phyloP scores from a whole-genome alignment of 2,329 filamentous ascomycete species.

The Monosporascus sp. region DNA sequence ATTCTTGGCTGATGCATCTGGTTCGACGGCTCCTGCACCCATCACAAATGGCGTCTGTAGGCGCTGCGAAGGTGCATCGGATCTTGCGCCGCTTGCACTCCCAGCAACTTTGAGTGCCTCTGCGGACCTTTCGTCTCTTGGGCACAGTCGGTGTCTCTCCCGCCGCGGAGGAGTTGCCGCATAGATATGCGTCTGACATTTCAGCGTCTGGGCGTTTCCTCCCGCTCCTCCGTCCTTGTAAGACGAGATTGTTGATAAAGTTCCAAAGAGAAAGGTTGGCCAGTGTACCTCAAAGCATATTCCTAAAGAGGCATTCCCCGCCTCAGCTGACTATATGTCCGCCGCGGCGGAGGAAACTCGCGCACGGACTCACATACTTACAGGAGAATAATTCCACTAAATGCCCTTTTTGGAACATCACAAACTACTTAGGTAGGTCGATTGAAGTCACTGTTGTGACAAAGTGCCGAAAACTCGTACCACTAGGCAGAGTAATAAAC shows the following conservation, averaged over 20 bases:
- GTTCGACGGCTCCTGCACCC: slow-evolving; percentile 39
- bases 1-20: slow-evolving; percentile 43
- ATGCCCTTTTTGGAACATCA: not conserved
- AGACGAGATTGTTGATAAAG: no score
- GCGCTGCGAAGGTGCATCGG: slow-evolving; percentile 38
- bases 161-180: slow-evolving; percentile 1
- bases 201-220: not conserved
- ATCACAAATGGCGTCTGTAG: slow-evolving; percentile 34
- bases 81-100: slow-evolving; percentile 53
- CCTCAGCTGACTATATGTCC: not conserved
- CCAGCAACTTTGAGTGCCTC: slow-evolving; percentile 54
- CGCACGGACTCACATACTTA: not conserved
- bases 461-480: no score
- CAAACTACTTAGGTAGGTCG: no score
- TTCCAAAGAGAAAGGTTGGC: no score
- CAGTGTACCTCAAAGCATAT: no score
- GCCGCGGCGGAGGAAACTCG: slow-evolving; percentile 9
- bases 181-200: no score
- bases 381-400: not conserved
- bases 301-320: no score
- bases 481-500: not conserved
- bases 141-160: not conserved
- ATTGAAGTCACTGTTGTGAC: no score
- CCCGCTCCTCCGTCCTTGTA: not conserved
- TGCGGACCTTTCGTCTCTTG: slow-evolving; percentile 40